phyloP scores from a whole-genome alignment of 805 yeast genomes.

The Wickerhamiella cacticola region DNA sequence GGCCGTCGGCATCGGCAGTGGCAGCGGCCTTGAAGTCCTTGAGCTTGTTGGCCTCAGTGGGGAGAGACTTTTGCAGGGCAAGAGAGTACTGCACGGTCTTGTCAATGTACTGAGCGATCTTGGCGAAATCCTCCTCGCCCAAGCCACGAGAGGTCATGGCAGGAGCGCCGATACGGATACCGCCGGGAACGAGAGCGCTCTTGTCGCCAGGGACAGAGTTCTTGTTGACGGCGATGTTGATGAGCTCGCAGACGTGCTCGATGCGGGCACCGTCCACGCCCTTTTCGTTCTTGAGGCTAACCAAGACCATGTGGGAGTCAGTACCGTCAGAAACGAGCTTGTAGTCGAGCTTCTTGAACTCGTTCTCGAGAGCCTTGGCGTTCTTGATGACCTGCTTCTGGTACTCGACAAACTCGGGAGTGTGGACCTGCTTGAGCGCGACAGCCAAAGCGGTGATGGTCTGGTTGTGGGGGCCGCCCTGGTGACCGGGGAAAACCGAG shows the following conservation, averaged over 20 bases:
- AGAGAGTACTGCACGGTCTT: slow-evolving; percentile 64
- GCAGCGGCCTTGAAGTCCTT: slow-evolving; percentile 88
- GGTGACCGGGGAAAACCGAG: slow-evolving; percentile 99
- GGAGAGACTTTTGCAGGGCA: slow-evolving; percentile 63
- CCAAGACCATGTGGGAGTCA: slow-evolving; percentile 91
- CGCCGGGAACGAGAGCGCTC: slow-evolving; percentile 93
- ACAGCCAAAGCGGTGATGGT: slow-evolving; percentile 96
- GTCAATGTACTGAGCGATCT: slow-evolving; percentile 71
- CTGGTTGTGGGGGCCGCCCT: slow-evolving; percentile 99
- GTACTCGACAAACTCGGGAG: slow-evolving; percentile 83
- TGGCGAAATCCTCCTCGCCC: slow-evolving; percentile 72
- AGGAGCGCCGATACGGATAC: slow-evolving; percentile 95
- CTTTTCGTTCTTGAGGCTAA: slow-evolving; percentile 67
- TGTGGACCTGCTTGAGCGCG: slow-evolving; percentile 85
- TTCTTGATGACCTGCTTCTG: slow-evolving; percentile 80
- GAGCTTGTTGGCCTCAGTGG: slow-evolving; percentile 85
- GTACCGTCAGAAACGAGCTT: slow-evolving; percentile 88
- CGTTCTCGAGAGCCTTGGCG: slow-evolving; percentile 70
- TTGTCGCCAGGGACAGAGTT: slow-evolving; percentile 97
- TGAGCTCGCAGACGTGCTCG: slow-evolving; percentile 86
- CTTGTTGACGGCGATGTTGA: slow-evolving; percentile 92
- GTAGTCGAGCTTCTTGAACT: slow-evolving; percentile 62
- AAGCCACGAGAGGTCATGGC: slow-evolving; percentile 98
- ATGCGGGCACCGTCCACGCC: slow-evolving; percentile 95
- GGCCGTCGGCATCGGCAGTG: slow-evolving; percentile 51